These are phyloP conservation scores for Tanozyma kutaoensis DNA, from an alignment of 805 yeast genomes.

Conservation along the genomic window DNA sequence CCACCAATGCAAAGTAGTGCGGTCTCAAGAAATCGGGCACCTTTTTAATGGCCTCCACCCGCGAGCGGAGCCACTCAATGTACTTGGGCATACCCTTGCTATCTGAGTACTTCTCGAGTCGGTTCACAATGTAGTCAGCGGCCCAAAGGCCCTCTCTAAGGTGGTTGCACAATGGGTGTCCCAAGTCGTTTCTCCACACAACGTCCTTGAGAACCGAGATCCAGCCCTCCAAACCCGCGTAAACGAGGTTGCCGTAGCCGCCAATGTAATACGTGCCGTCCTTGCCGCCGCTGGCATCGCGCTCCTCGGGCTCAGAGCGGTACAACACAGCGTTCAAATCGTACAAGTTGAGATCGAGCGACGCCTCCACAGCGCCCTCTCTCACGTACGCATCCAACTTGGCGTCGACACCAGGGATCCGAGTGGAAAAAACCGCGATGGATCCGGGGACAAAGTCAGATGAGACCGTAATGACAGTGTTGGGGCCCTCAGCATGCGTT, in stretches of 20 bases:
- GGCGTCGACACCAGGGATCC: conserved; percentile 50
- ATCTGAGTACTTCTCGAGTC: conserved; percentile 43
- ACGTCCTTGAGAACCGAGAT: conserved; percentile 49
- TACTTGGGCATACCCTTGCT: conserved; percentile 40
- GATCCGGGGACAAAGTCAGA: conserved; percentile 76
- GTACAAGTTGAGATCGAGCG: conserved; percentile 42
- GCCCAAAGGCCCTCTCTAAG: conserved; percentile 86
- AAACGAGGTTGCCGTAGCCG: conserved; percentile 54
- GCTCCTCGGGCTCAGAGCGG: conserved; percentile 77
- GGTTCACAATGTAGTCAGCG: conserved; percentile 51
- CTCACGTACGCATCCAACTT: conserved; percentile 55
- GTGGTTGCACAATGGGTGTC: conserved; percentile 74
- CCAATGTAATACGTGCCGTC: conserved; percentile 73
- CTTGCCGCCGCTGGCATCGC: conserved; percentile 60
- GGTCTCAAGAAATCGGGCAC: conserved; percentile 79
- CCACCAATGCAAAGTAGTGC: conserved; percentile 70
- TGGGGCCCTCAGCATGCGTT: conserved; percentile 28
- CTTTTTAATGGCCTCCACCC: conserved; percentile 47
- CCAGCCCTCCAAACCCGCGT: conserved; percentile 95
- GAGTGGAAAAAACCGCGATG: conserved; percentile 69
- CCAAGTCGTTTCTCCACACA: conserved; percentile 59
- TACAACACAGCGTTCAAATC: conserved; percentile 69
- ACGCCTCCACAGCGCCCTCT: conserved; percentile 66
- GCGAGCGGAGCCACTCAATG: conserved; percentile 52
- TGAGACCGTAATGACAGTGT: conserved; percentile 45